phyloP scores from a whole-genome alignment of 768 basidiomycete genomes.

The Tulasnella sp. region DNA sequence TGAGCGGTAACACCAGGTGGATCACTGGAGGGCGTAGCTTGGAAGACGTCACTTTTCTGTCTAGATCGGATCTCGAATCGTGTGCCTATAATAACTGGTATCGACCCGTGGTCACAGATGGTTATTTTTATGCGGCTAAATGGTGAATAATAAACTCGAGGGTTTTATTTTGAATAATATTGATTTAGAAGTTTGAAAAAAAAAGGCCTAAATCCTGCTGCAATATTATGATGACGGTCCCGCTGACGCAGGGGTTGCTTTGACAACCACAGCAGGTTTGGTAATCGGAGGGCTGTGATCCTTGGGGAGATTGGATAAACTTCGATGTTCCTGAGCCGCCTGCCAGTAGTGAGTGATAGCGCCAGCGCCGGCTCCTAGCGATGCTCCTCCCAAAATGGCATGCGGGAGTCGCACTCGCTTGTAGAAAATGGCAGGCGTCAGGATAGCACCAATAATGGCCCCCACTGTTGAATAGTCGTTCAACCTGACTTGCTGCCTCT shows the following conservation, averaged over 20 bases:
- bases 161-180: not conserved
- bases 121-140: not conserved
- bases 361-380: slow-evolving; percentile 14
- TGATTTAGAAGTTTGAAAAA: not conserved
- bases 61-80: too few relatives aligned
- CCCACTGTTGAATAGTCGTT: slow-evolving; percentile 76
- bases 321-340: not conserved
- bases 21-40: not conserved
- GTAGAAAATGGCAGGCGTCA: slow-evolving; percentile 68
- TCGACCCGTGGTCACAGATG: not conserved
- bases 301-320: not conserved
- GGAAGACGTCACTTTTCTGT: too few relatives aligned
- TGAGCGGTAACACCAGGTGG: not conserved
- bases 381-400: slow-evolving; percentile 22
- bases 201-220: not conserved
- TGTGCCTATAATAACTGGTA: not conserved
- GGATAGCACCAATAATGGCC: slow-evolving; percentile 50
- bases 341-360: slow-evolving; percentile 3
- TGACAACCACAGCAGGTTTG: not conserved
- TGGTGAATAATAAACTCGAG: not conserved
- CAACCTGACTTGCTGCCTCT: slow-evolving; percentile 53
- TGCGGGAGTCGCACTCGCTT: slow-evolving; percentile 55
- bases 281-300: not conserved
- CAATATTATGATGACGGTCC: not conserved
- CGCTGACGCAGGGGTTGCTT: not conserved